Percentiles rank a stretch among this genome's conserved stretches.
These are phyloP conservation scores for Haematococcus lacustris DNA, from an alignment of 139 green algal species.

Conservation along the genomic window DNA sequence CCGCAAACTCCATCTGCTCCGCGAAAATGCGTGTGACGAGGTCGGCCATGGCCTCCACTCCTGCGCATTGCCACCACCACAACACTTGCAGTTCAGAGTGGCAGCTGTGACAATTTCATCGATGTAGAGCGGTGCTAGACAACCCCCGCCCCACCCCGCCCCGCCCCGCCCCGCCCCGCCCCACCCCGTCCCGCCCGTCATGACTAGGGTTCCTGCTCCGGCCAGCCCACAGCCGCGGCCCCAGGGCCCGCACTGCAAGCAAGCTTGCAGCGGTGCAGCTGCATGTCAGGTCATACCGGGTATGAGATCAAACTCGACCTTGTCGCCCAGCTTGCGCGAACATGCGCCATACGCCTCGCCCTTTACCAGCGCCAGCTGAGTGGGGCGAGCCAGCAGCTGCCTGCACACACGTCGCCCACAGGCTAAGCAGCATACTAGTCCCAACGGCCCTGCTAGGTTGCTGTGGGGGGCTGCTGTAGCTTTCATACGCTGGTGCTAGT, in stretches of 20 bases:
- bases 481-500: background rate
- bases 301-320: background rate
- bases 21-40: slow-evolving; percentile 20
- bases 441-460: no score
- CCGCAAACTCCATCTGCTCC: background rate
- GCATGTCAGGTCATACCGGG: background rate
- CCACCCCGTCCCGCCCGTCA: no score
- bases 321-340: background rate
- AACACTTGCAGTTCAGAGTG: no score
- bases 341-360: slow-evolving; percentile 5
- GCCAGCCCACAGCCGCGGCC: no score
- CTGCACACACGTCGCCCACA: background rate
- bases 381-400: slow-evolving; percentile 70
- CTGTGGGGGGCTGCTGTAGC: background rate
- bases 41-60: slow-evolving; percentile 40
- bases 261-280: background rate
- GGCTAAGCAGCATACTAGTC: no score
- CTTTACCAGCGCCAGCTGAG: slow-evolving; percentile 66
- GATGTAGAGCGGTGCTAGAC: no score
- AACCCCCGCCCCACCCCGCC: no score
- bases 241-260: background rate
- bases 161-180: no score
- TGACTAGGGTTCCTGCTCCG: no score
- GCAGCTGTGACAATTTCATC: no score
- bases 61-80: slow-evolving; percentile 27